phyloP scores from a whole-genome alignment of 108 stramenopile genomes.

The Seminavis robusta region DNA sequence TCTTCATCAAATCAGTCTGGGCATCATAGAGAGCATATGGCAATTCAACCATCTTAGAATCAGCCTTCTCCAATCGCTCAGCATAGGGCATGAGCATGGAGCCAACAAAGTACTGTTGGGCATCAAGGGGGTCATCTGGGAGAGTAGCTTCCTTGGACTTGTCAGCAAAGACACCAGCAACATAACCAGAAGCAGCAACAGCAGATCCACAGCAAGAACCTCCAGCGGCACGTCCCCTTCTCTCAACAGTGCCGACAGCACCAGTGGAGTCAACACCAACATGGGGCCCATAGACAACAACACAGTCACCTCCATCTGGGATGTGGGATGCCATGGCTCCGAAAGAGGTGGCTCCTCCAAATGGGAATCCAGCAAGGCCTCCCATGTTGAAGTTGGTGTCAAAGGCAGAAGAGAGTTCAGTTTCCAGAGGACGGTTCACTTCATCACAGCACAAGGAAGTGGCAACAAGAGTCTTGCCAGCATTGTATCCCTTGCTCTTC shows the following conservation, averaged over 20 bases:
- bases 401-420: slow-evolving; percentile 23
- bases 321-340: slow-evolving; percentile 67
- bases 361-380: slow-evolving; percentile 61
- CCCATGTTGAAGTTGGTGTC: slow-evolving; percentile 38
- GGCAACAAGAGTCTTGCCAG: slow-evolving; percentile 19
- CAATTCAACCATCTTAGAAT: slow-evolving; percentile 37
- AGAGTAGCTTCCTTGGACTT: slow-evolving; percentile 22
- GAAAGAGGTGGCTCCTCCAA: slow-evolving; percentile 44
- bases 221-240: slow-evolving; percentile 23
- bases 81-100: slow-evolving; percentile 41
- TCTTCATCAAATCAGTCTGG: slow-evolving; percentile 32
- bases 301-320: slow-evolving; percentile 42
- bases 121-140: slow-evolving; percentile 33
- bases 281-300: slow-evolving; percentile 58
- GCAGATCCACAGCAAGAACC: slow-evolving; percentile 53
- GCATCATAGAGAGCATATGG: slow-evolving; percentile 46
- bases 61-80: slow-evolving; percentile 27
- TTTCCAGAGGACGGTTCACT: slow-evolving; percentile 34
- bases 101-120: slow-evolving; percentile 40
- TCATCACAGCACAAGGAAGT: slow-evolving; percentile 49
- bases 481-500: slow-evolving; percentile 1
- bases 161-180: slow-evolving; percentile 13
- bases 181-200: slow-evolving; percentile 40
- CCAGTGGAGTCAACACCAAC: slow-evolving; percentile 46
- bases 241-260: slow-evolving; percentile 53